Evolutionary conservation across 2,329 filamentous ascomycete genomes (phyloP).

Genomic region (Phyllosticta citribraziliensis): DNA sequence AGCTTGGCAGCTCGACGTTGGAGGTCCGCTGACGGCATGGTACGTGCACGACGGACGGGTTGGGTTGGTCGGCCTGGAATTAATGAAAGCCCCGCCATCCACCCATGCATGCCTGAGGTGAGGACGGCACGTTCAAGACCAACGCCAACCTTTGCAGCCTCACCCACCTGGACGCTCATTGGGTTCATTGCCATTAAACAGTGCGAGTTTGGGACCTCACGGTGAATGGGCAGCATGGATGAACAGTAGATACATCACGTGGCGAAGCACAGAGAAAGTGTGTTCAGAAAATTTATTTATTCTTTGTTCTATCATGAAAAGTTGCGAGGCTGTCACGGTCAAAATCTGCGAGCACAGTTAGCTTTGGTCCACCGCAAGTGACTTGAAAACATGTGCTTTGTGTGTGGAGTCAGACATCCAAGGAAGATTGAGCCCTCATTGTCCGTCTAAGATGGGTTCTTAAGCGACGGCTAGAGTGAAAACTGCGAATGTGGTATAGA

Average conservation of each 20-base stretch:
- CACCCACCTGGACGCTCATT: neutral
- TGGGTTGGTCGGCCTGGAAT: constrained; percentile 1
- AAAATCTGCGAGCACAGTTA: neutral
- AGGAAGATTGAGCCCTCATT: constrained; percentile 31
- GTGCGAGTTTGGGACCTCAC: too few relatives aligned
- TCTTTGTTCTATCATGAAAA: too few relatives aligned
- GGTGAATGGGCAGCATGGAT: too few relatives aligned
- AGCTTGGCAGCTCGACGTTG: constrained; percentile 11
- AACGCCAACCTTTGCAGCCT: neutral
- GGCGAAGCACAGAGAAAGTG: too few relatives aligned
- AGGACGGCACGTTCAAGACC: neutral
- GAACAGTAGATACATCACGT: neutral
- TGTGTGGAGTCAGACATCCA: constrained; percentile 27
- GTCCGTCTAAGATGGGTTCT: constrained; percentile 29
- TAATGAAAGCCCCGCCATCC: constrained; percentile 5
- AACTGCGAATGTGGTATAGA: constrained; percentile 15
- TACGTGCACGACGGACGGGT: constrained; percentile 1
- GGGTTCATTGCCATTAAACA: too few relatives aligned
- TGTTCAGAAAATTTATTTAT: too few relatives aligned
- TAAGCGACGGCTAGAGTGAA: constrained; percentile 25
- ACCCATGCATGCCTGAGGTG: too few relatives aligned
- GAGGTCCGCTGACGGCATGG: constrained; percentile 6
- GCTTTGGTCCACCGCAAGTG: neutral
- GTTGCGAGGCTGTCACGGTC: too few relatives aligned
- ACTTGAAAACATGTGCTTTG: neutral